Evolutionary conservation across 805 yeast species (phyloP).

Genomic region (Barnettozyma vustinii): DNA sequence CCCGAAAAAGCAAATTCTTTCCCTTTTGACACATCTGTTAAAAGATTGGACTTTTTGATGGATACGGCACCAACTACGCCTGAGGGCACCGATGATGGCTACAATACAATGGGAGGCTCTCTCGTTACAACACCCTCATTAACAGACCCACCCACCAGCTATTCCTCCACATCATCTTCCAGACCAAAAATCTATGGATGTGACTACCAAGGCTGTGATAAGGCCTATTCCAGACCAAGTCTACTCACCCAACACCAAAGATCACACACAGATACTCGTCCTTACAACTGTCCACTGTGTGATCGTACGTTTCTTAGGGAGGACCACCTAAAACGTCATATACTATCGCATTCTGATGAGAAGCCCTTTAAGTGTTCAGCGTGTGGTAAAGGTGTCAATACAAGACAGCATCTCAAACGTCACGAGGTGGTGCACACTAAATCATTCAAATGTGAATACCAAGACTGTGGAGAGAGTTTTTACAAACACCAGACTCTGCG

Average conservation of each 20-base stretch:
- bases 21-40: neutral
- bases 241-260: slow-evolving; percentile 76
- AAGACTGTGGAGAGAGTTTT: slow-evolving; percentile 62
- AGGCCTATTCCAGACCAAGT: slow-evolving; percentile 77
- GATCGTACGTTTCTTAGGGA: slow-evolving; percentile 62
- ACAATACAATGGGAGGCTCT: slow-evolving; percentile 1
- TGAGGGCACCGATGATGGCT: neutral
- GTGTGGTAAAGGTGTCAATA: slow-evolving; percentile 80
- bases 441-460: slow-evolving; percentile 55
- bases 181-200: slow-evolving; percentile 64
- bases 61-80: neutral
- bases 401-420: slow-evolving; percentile 73
- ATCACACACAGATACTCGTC: slow-evolving; percentile 73
- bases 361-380: slow-evolving; percentile 69
- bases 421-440: slow-evolving; percentile 79
- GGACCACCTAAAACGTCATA: slow-evolving; percentile 76
- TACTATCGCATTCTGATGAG: slow-evolving; percentile 53
- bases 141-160: slow-evolving; percentile 7
- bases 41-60: neutral
- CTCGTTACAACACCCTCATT: slow-evolving; percentile 3
- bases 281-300: slow-evolving; percentile 67
- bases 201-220: slow-evolving; percentile 59
- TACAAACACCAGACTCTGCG: slow-evolving; percentile 71
- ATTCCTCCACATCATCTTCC: slow-evolving; percentile 27
- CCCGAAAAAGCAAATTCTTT: no score